These are phyloP conservation scores for Aspergillus eucalypticola DNA, from an alignment of 2,329 filamentous ascomycete species.

Conservation along the genomic window DNA sequence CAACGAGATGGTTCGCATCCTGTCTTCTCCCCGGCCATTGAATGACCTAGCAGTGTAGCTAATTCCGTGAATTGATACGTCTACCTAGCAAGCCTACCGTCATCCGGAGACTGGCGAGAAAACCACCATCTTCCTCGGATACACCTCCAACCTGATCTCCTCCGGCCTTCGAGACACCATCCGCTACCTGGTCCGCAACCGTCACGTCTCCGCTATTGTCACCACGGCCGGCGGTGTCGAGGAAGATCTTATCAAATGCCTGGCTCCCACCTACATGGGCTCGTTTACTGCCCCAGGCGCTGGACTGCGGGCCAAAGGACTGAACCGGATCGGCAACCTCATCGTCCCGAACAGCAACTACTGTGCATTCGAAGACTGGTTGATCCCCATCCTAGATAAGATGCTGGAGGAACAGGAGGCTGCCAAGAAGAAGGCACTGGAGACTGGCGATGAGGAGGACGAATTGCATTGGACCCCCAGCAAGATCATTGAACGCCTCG, in stretches of 20 bases:
- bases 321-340: conserved; percentile 95
- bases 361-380: conserved; percentile 96
- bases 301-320: conserved; percentile 75
- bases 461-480: conserved; percentile 89
- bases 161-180: conserved; percentile 90
- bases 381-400: conserved; percentile 88
- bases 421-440: conserved; percentile 58
- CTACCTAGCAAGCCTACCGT: conserved; percentile 69
- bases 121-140: conserved; percentile 95
- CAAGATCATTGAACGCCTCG: conserved; percentile 84
- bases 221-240: conserved; percentile 95
- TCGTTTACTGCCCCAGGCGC: conserved; percentile 78
- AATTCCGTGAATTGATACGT: not conserved
- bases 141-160: conserved; percentile 96
- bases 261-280: conserved; percentile 89
- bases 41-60: not conserved
- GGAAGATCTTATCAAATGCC: conserved; percentile 98
- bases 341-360: conserved; percentile 97
- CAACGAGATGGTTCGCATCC: conserved; percentile 77
- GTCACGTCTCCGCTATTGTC: conserved; percentile 88
- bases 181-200: conserved; percentile 89
- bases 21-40: not conserved
- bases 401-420: conserved; percentile 94
- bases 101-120: conserved; percentile 75
- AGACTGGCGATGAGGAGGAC: conserved; percentile 54